phyloP scores from a whole-genome alignment of 129 eudicot species.

The Logfia minima region DNA sequence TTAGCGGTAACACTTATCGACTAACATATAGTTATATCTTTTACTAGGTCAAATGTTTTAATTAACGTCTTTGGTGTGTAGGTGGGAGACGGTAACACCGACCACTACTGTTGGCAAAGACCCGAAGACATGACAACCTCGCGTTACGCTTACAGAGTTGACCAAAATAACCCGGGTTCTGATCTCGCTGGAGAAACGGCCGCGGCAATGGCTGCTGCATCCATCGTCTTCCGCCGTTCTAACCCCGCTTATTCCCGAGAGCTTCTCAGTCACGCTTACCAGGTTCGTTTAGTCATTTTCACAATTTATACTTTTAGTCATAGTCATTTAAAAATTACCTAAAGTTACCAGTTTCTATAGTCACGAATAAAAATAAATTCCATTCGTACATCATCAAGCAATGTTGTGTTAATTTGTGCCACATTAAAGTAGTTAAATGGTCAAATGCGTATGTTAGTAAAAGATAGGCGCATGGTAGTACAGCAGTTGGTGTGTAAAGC shows the following conservation, averaged over 20 bases:
- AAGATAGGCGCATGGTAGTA: slow-evolving; percentile 21
- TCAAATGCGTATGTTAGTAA: slow-evolving; percentile 27
- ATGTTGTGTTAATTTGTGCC: not conserved
- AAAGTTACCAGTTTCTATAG: not conserved
- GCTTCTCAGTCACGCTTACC: slow-evolving; percentile 67
- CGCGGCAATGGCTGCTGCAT: slow-evolving; percentile 79
- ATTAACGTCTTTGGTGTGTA: not conserved
- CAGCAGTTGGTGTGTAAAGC: slow-evolving; percentile 33
- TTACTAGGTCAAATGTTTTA: not conserved
- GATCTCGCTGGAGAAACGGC: slow-evolving; percentile 88
- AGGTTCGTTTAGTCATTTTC: slow-evolving; percentile 38
- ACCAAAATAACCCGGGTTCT: slow-evolving; percentile 67
- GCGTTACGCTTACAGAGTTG: slow-evolving; percentile 60
- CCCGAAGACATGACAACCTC: slow-evolving; percentile 91
- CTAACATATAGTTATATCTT: not conserved
- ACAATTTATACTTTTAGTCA: not conserved
- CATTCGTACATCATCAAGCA: not conserved
- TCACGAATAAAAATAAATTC: not conserved
- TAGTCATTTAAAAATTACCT: not conserved
- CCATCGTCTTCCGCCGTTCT: slow-evolving; percentile 58
- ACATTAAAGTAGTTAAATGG: not conserved
- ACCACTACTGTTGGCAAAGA: slow-evolving; percentile 85
- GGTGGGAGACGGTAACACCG: slow-evolving; percentile 88
- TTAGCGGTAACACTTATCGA: too few relatives aligned
- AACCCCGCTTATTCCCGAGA: slow-evolving; percentile 56